Base-by-base conservation (phyloP, 306 rosid species). In the Pyrus communis region DNA sequence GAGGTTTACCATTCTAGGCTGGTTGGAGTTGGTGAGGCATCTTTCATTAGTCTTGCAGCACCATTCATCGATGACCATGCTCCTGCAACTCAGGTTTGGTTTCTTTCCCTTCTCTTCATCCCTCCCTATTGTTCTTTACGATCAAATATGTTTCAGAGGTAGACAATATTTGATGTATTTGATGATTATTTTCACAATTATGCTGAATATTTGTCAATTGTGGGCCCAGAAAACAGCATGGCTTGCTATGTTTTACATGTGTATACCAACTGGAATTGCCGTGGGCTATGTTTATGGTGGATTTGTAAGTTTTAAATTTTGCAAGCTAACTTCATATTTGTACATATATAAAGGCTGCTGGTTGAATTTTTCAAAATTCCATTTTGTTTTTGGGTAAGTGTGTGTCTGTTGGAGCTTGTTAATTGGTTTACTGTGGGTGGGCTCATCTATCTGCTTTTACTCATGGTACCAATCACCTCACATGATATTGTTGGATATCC, bases 11-110 rank as follows among this genome's bases (percentile, higher is more conserved):
- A 67, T 75, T 75, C 35, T 86, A 95, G 98, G 98, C 86, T 95
- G 54, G 97, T 95, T 40, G 98, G 98, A 74, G 95, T 95, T 40
- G 98, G 98, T 33, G 98, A 95, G 87, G 98, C 98, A 74, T 95
- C 98, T 81, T 95, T 95, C 82, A 89, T 95, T 73, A 95, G 98
- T 83, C 96, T 95, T 61, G 98, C 96, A 5, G 98, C 98, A 65
- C 98, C 98, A 42, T 95, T 90, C 80, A 95, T 95, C 71, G 98
- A 95, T 85, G 98, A 95, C 77, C 89, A 95, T 82, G 98, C 98
- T 38, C 98, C 98, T 55, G 74, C 22, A 79, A 76, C 86, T 73
- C 95, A 87, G 95, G 98, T 94, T 85, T 79, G 85, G 49, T 62
- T 79, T 62, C 69, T 80, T 42, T 38, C 62, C 58, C 45, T 42